Base-by-base conservation (phyloP, 106 monocot genomes). In the Allium fistulosum region DNA sequence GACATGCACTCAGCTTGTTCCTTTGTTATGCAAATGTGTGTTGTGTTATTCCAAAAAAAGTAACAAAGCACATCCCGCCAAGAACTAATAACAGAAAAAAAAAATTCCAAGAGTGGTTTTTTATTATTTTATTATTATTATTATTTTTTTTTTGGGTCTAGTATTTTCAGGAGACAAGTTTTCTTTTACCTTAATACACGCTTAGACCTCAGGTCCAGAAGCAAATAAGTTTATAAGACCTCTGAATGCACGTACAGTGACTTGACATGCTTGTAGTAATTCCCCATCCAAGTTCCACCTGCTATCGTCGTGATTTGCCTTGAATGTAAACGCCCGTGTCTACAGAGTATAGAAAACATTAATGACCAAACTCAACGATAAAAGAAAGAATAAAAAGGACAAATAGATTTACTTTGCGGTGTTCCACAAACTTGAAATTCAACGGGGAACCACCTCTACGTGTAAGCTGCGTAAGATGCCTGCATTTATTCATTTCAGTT, bases 261-360 rank as follows among this genome's bases (percentile, higher is more conserved):
- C 83, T 56, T 88, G 79, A 17, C 87, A 76, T 51, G 90, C 94
- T 63, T 83, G 80, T 28, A 94, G 50, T 7, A 91, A 69, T 65
- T 94, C 94, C 71, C 94, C 94, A 60, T 94, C 94, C 75, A 94
- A 66, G 63, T 91, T 94, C 94, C 94, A 94, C 48, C 77, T 69
- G 46, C 94, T 83, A 71, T 70, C 74, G 57, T 94, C 81, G 65
- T 81, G 77, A 48, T 80, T 67, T 65, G 94, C 75, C 53, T 59
- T 55, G 74, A 94, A 94, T 48, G 86, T 94, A 63, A 94, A 94
- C 46, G 82, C 84, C 50, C 57, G 60, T 46, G 94, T 94, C 89
- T 90, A 70, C 53, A 59, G 48, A 70, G 49, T 22, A 27, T 28
- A 58, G 53, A 50, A 72, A 9, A 67, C n/a, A 9, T 14, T 14